These are phyloP conservation scores for Wallacemonas sp. DNA, from an alignment of 208 protist genomes.

Conservation along the genomic window DNA sequence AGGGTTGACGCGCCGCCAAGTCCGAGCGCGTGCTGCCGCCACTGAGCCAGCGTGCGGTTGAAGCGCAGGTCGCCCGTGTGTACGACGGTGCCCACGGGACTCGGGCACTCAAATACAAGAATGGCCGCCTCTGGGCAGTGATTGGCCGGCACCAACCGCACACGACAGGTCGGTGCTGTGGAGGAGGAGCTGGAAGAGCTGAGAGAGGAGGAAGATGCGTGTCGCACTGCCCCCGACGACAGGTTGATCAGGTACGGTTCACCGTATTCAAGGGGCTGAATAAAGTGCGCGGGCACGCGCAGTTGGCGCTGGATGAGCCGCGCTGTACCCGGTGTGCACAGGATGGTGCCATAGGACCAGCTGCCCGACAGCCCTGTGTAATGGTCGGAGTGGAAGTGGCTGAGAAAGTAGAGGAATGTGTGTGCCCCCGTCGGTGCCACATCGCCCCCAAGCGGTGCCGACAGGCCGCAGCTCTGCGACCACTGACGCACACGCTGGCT, in stretches of 20 bases:
- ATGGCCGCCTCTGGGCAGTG: constrained; percentile 93
- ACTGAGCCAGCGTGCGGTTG: constrained; percentile 32
- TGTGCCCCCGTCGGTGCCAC: too few species aligned
- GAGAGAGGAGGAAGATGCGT: constrained; percentile 13
- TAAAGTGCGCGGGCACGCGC: constrained; percentile 33
- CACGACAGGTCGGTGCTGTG: constrained; percentile 21
- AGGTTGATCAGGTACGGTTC: constrained; percentile 60
- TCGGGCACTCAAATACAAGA: constrained; percentile 76
- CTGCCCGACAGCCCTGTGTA: constrained; percentile 63
- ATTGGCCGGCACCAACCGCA: constrained; percentile 81
- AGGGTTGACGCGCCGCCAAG: not conserved
- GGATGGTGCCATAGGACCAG: constrained; percentile 66
- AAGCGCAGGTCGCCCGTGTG: constrained; percentile 95
- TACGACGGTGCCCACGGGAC: constrained; percentile 58
- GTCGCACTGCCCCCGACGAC: constrained; percentile 21
- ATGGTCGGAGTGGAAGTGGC: constrained; percentile 93
- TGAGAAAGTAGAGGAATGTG: constrained; percentile 84
- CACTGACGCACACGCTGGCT: not conserved
- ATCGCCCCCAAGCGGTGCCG: too few species aligned
- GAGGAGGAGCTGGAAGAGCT: too few species aligned
- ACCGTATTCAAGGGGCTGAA: constrained; percentile 55
- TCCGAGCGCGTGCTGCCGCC: constrained; percentile 17
- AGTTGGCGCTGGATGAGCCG: constrained; percentile 52
- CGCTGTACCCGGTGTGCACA: constrained; percentile 64
- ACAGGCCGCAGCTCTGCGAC: not conserved